phyloP scores from a whole-genome alignment of 192 early-diverging fungal species.

The Coemansia guatemalensis region DNA sequence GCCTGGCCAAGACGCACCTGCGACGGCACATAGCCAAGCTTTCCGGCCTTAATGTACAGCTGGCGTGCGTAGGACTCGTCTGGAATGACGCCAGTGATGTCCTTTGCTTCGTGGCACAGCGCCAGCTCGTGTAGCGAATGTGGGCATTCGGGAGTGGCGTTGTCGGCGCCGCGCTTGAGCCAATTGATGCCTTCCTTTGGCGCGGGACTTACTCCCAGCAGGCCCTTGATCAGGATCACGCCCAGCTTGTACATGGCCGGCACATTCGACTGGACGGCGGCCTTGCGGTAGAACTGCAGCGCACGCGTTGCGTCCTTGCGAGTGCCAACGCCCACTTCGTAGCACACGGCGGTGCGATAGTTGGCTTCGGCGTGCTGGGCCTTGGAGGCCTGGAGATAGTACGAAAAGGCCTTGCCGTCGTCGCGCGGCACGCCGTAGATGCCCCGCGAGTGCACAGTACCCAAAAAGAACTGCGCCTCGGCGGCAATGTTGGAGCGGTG shows the following conservation, averaged over 20 bases:
- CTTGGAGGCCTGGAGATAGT: conserved; percentile 92
- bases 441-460: conserved; percentile 86
- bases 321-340: conserved; percentile 93
- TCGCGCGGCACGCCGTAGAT: conserved; percentile 74
- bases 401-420: conserved; percentile 84
- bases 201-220: conserved; percentile 70
- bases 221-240: conserved; percentile 85
- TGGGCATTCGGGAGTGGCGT: conserved; percentile 88
- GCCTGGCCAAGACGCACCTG: conserved; percentile 90
- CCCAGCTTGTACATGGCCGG: conserved; percentile 98
- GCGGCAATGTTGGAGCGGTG: conserved; percentile 73
- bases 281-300: conserved; percentile 91
- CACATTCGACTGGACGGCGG: conserved; percentile 85
- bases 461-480: conserved; percentile 92
- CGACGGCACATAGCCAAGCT: conserved; percentile 89
- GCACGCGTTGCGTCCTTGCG: conserved; percentile 78
- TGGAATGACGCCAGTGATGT: conserved; percentile 67
- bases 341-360: conserved; percentile 94
- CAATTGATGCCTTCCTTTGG: conserved; percentile 92
- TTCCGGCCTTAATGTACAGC: conserved; percentile 87
- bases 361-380: conserved; percentile 88
- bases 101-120: conserved; percentile 75
- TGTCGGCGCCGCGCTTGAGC: conserved; percentile 89
- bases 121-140: conserved; percentile 94
- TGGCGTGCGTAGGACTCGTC: conserved; percentile 90